Evolutionary conservation across 176 grass and related monocot genomes (phyloP), one percentile per base, ranked within the genome.

Genomic region (Olyra latifolia): DNA sequence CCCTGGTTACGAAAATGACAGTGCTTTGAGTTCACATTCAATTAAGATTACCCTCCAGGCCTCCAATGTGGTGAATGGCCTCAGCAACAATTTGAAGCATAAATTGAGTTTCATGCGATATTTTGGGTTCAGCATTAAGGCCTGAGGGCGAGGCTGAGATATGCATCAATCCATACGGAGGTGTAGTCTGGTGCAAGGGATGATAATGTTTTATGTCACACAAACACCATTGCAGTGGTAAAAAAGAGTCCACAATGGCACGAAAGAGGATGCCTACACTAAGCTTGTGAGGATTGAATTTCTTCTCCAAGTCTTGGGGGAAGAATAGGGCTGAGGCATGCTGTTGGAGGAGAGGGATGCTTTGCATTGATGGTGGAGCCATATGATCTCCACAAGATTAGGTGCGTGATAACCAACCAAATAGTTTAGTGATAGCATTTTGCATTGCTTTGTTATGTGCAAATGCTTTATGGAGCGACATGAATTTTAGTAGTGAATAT

Each of bases 401-500:
- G 70, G 43, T 89, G 62, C 12, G 44, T 62, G 4, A 25, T 62
- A 69, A 54, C 38, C 69, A 68, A n/a, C 42, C 11, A 27, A 67
- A 49, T 14, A 40, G 22, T 80, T 79, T 43, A 23, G 32, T 46
- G 47, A 62, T 69, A 71, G 25, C 42, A 41, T 57, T 55, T 64
- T 55, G 13, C 22, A 41, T 40, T 85, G 67, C 10, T 38, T 19
- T 4, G 25, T 61, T 41, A 15, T 50, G 10, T 30, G 80, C 69
- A 75, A 11, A 76, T 67, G 49, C 27, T 64, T 71, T 52, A 62
- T 67, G 24, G 48, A 56, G 19, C 24, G 35, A 1, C 39, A 47
- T 76, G 29, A 23, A 74, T 64, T 70, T 78, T 72, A 49, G 35
- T 57, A 77, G 15, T 49, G 16, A 76, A 76, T 41, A 48, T 40